Percentiles rank a stretch among this genome's conserved stretches.
Conservation (phyloP, 192 early-diverging fungal genomes). For the Coemansia sp. region DNA sequence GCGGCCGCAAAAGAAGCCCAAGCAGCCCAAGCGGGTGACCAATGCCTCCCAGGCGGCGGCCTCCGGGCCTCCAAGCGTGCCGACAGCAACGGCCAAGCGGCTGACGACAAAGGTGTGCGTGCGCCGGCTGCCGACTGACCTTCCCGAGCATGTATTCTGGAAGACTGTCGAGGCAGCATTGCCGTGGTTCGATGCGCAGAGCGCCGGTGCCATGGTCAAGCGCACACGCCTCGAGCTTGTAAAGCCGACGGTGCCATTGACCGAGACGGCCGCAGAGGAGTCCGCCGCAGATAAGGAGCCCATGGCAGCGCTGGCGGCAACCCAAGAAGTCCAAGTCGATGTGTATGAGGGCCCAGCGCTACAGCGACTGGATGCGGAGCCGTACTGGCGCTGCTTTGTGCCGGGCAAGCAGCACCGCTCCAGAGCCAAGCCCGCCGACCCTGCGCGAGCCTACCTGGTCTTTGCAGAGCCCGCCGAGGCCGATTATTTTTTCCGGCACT, state of each 20-base stretch:
- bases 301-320: slow-evolving; percentile 11
- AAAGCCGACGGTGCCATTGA: background rate
- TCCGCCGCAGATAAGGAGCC: background rate
- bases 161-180: slow-evolving; percentile 31
- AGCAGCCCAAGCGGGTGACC: background rate
- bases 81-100: background rate
- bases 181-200: slow-evolving; percentile 30
- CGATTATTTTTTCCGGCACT: slow-evolving; percentile 28
- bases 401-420: slow-evolving; percentile 35
- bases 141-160: slow-evolving; percentile 50
- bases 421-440: slow-evolving; percentile 22
- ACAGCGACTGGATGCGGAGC: slow-evolving; percentile 19
- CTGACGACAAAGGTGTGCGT: slow-evolving; percentile 34
- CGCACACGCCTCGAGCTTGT: slow-evolving; percentile 7
- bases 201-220: slow-evolving; percentile 6
- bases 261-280: background rate
- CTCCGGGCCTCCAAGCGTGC: no score
- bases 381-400: slow-evolving; percentile 40
- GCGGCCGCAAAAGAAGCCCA: background rate
- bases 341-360: slow-evolving; percentile 32
- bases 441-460: slow-evolving; percentile 37
- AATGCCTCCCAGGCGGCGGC: no score
- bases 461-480: slow-evolving; percentile 32
- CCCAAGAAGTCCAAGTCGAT: background rate
- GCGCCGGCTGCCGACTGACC: slow-evolving; percentile 40